A percentile compares a stretch with the other conserved stretches of the same genome.
Conservation (phyloP, 164 flowering plant species). For the Berberis vulgaris region DNA sequence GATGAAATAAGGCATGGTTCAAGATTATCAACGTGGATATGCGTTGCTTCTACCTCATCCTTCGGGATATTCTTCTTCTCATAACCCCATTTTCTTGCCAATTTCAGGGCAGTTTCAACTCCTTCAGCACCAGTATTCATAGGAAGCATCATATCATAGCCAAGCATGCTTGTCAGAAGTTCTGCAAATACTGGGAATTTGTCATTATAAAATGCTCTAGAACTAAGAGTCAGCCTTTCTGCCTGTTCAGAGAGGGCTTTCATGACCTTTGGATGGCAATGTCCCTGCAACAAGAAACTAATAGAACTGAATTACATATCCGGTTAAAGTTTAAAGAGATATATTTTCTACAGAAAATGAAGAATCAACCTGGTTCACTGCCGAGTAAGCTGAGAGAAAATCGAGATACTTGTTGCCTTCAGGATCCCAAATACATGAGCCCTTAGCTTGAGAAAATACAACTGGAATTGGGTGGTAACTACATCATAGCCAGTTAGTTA, state of each 20-base stretch:
- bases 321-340: neutral
- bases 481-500: constrained; percentile 18
- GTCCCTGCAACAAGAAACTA: constrained; percentile 48
- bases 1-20: neutral
- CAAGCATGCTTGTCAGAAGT: constrained; percentile 59
- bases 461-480: constrained; percentile 95
- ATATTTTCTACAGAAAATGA: neutral
- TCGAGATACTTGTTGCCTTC: constrained; percentile 90
- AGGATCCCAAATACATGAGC: constrained; percentile 91
- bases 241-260: constrained; percentile 82
- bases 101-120: constrained; percentile 9
- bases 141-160: constrained; percentile 95
- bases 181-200: constrained; percentile 77
- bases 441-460: constrained; percentile 88
- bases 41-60: constrained; percentile 49
- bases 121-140: constrained; percentile 96
- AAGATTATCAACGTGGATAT: neutral
- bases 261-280: constrained; percentile 88
- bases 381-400: constrained; percentile 93
- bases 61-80: constrained; percentile 77
- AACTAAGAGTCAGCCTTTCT: constrained; percentile 73
- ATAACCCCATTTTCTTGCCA: constrained; percentile 24
- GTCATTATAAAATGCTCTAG: constrained; percentile 94
- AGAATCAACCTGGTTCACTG: constrained; percentile 79
- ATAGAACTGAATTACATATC: neutral